Evolutionary conservation across 495 filamentous ascomycete species (phyloP).

Genomic region (Penicillium alfredii): DNA sequence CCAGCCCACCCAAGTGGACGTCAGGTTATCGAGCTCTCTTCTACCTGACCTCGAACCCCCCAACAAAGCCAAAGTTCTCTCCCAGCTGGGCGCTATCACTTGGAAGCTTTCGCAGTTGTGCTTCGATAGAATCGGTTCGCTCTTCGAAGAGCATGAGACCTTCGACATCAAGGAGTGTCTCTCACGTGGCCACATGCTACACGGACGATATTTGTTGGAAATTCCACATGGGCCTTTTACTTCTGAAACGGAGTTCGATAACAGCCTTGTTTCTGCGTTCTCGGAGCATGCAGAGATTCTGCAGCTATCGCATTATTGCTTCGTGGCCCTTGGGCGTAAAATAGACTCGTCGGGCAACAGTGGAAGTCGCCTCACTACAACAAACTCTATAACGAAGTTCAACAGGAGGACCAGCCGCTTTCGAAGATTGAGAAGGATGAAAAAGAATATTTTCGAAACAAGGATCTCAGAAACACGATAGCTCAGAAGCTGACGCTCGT

Average conservation of each 20-base stretch:
- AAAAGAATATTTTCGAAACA: conserved; percentile 18
- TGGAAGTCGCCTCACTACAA: conserved; percentile 15
- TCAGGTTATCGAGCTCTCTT: no score
- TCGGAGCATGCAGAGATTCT: conserved; percentile 15
- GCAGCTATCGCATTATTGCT: conserved; percentile 18
- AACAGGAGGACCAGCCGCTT: conserved; percentile 12
- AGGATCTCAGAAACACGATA: conserved; percentile 16
- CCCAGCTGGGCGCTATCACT: conserved; percentile 16
- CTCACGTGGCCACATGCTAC: conserved; percentile 20
- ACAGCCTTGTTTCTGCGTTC: conserved; percentile 17
- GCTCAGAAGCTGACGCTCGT: conserved; percentile 22
- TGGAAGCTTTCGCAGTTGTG: conserved; percentile 22
- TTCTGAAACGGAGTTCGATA: conserved; percentile 13
- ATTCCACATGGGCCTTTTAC: conserved; percentile 19
- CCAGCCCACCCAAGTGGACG: no score
- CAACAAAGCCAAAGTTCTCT: conserved; percentile 16
- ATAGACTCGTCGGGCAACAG: conserved; percentile 16
- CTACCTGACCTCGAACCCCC: conserved; percentile 7
- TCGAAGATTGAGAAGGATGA: conserved; percentile 18
- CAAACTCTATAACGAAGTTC: conserved; percentile 11
- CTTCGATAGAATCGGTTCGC: conserved; percentile 20
- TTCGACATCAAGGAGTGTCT: conserved; percentile 19
- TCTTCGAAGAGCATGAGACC: conserved; percentile 14
- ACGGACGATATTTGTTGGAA: conserved; percentile 13
- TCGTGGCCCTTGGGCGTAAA: conserved; percentile 22